phyloP scores from a whole-genome alignment of 73 alveolate species.

The Effrenium voratum region DNA sequence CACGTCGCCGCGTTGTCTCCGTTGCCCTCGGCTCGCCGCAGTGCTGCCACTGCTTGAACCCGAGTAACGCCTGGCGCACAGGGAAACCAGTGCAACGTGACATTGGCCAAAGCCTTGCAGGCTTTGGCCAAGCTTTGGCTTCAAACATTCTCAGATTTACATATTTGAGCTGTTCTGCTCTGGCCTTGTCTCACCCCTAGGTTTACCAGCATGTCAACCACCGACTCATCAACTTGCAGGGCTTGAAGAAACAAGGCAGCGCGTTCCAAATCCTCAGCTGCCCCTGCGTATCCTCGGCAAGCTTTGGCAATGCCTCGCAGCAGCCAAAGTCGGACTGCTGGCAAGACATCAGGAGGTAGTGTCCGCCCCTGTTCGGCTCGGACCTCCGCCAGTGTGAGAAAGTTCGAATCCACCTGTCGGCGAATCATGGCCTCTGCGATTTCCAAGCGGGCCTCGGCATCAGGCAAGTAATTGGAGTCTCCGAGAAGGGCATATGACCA shows the following conservation, averaged over 20 bases:
- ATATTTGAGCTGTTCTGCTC: too few relatives aligned
- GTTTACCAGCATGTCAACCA: not conserved
- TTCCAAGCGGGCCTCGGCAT: conserved; percentile 26
- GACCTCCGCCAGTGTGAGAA: conserved; percentile 13
- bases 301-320: not conserved
- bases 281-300: not conserved
- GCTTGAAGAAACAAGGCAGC: not conserved
- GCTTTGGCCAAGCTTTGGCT: not conserved
- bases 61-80: not conserved
- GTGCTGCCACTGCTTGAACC: conserved; percentile 10
- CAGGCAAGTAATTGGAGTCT: not conserved
- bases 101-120: not conserved
- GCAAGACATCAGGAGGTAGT: not conserved
- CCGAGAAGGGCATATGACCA: conserved; percentile 39
- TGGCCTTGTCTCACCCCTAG: too few relatives aligned
- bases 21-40: conserved; percentile 3
- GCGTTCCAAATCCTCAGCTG: not conserved
- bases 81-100: not conserved
- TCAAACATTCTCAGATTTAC: too few relatives aligned
- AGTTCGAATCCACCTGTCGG: conserved; percentile 24
- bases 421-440: conserved; percentile 16
- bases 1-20: too few relatives aligned
- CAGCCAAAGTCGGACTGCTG: conserved; percentile 5
- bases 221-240: not conserved
- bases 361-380: not conserved